These are phyloP conservation scores for Raphidocelis subcapitata DNA, from an alignment of 139 green algal genomes.

Conservation along the genomic window DNA sequence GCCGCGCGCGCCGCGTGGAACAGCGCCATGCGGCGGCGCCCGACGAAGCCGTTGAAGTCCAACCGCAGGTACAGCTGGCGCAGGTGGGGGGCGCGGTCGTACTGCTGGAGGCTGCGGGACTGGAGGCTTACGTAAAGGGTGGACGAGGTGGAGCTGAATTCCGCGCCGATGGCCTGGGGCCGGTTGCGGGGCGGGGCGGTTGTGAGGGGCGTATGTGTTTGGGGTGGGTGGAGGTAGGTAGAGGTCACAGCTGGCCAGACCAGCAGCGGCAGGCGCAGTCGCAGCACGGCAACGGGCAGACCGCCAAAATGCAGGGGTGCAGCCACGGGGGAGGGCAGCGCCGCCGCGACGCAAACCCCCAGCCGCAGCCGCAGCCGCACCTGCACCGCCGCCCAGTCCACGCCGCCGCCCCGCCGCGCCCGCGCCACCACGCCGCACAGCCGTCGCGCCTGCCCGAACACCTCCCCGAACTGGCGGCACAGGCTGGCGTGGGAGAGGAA, in stretches of 20 bases:
- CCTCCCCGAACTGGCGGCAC: slow-evolving; percentile 36
- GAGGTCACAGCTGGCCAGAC: too few relatives aligned
- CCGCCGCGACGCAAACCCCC: background rate
- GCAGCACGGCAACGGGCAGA: too few relatives aligned
- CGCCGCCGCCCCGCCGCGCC: slow-evolving; percentile 7
- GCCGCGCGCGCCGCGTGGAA: background rate
- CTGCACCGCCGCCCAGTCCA: background rate
- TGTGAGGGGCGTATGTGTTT: background rate
- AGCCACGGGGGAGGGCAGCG: background rate
- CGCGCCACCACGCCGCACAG: slow-evolving; percentile 47
- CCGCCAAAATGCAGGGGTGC: background rate
- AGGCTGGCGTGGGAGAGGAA: slow-evolving; percentile 65
- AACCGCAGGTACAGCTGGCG: slow-evolving; percentile 79
- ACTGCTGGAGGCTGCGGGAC: slow-evolving; percentile 18
- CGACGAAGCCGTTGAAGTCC: slow-evolving; percentile 75
- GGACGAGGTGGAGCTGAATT: background rate
- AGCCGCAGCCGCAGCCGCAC: too few relatives aligned
- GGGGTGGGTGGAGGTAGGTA: too few relatives aligned
- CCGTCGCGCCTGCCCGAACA: slow-evolving; percentile 56
- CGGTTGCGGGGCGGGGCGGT: slow-evolving; percentile 11
- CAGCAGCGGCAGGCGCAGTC: too few relatives aligned
- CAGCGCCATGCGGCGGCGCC: background rate
- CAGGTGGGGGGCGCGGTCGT: slow-evolving; percentile 62
- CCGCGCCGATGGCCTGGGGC: background rate
- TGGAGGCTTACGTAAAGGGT: slow-evolving; percentile 1